A percentile compares a stretch with the other conserved stretches of the same genome.
These are phyloP conservation scores for Epichloe brachyelytri DNA, from an alignment of 2,329 filamentous ascomycete species.

Conservation along the genomic window DNA sequence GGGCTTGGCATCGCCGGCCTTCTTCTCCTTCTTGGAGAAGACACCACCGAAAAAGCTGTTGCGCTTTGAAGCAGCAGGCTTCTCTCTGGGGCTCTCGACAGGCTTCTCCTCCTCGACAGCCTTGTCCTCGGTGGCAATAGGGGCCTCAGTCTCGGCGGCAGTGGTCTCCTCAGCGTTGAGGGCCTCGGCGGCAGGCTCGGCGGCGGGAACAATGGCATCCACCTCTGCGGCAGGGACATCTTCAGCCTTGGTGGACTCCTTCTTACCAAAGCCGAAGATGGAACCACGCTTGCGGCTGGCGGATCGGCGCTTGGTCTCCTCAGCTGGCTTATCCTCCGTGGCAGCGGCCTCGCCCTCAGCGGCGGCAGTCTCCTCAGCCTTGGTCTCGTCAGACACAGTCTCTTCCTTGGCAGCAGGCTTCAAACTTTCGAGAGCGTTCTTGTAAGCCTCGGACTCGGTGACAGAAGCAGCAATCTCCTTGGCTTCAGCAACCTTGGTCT, in stretches of 20 bases:
- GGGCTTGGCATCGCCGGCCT: constrained; percentile 38
- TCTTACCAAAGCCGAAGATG: constrained; percentile 50
- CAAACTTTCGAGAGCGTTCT: constrained; percentile 63
- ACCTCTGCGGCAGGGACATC: constrained; percentile 20
- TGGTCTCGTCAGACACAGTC: constrained; percentile 16
- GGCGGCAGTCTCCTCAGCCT: constrained; percentile 18
- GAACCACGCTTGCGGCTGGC: constrained; percentile 53
- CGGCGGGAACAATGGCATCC: constrained; percentile 21
- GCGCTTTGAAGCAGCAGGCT: constrained; percentile 39
- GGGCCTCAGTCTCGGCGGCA: constrained; percentile 21
- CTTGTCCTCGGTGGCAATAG: constrained; percentile 17
- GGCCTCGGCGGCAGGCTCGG: constrained; percentile 22
- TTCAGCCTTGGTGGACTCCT: constrained; percentile 24
- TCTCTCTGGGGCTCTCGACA: constrained; percentile 30
- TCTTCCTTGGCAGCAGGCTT: constrained; percentile 28
- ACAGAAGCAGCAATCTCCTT: constrained; percentile 67
- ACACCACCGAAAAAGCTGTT: constrained; percentile 41
- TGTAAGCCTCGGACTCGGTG: constrained; percentile 74
- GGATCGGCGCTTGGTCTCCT: constrained; percentile 49
- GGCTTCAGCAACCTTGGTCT: constrained; percentile 71
- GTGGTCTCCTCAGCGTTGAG: constrained; percentile 23
- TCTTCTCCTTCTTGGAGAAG: constrained; percentile 46
- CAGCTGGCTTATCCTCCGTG: constrained; percentile 20
- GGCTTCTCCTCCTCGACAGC: constrained; percentile 26
- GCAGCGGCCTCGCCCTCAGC: constrained; percentile 19